These are phyloP conservation scores for Phytophthora niederhauseri DNA, from an alignment of 352 stramenopile species.

Conservation along the genomic window DNA sequence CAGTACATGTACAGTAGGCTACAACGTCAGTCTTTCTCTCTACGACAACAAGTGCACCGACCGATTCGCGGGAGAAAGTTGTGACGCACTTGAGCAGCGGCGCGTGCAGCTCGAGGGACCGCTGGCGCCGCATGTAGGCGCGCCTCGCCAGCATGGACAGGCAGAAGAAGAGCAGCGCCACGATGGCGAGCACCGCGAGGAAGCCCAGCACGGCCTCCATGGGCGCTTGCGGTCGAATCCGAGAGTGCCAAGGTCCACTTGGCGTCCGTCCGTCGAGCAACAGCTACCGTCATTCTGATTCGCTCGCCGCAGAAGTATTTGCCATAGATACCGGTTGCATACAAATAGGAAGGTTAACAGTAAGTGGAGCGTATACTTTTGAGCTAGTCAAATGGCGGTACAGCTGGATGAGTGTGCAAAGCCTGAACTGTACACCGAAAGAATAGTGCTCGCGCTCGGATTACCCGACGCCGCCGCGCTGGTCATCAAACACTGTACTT, in stretches of 20 bases:
- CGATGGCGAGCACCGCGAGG: constrained; percentile 24
- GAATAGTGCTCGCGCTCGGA: background rate
- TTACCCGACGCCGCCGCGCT: background rate
- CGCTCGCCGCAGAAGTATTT: constrained; percentile 7
- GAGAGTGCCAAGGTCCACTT: background rate
- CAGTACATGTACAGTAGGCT: background rate
- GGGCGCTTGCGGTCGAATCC: constrained; percentile 8
- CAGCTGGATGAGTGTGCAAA: constrained; percentile 20
- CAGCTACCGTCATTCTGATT: background rate
- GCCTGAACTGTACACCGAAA: constrained; percentile 9
- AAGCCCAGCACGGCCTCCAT: constrained; percentile 28
- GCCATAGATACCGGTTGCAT: constrained; percentile 14
- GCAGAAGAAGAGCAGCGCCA: constrained; percentile 31
- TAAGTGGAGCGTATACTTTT: constrained; percentile 3
- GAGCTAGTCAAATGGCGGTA: background rate
- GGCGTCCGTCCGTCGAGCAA: constrained; percentile 12
- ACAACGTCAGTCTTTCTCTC: background rate
- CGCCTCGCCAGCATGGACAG: constrained; percentile 23
- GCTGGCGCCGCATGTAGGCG: constrained; percentile 27
- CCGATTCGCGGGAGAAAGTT: background rate
- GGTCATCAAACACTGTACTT: background rate
- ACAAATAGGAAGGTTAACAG: background rate
- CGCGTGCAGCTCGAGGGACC: constrained; percentile 31
- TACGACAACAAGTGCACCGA: background rate
- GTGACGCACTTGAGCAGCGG: constrained; percentile 38